Base-by-base conservation (phyloP, 2,329 filamentous ascomycete species). In the Atkinsonella hypoxylon region DNA sequence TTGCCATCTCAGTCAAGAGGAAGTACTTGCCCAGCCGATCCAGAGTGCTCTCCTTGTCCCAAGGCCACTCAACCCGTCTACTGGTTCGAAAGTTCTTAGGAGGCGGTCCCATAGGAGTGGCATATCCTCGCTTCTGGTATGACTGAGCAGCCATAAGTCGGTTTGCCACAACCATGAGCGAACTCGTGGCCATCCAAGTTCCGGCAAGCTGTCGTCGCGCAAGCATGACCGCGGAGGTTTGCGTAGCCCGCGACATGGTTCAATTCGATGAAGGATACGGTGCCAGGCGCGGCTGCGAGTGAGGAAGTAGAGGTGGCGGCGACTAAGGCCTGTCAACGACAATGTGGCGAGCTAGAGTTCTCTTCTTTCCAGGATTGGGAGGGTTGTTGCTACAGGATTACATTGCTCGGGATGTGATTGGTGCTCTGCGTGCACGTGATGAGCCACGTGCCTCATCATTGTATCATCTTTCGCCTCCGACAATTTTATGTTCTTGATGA, bases 1-100 rank as follows among this genome's bases (percentile, higher is more conserved):
- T 83, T 68, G 88, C 79, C 85, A 97, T 93, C 78, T 98, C 93
- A 49, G 87, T 83, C 77, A 97, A 74, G 66, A 98, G 79, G 73
- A 98, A 98, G 77, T 89, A 97, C 67, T 90, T 93, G 60, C 87
- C 89, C 56, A 89, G 77, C 68, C 84, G 85, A 71, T 96, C 89
- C 59, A 94, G 72, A 36, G 85, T 80, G 57, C 77, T 81, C 67
- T 95, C 89, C 55, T 79, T 76, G 57, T 83, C 78, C 69, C 94
- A 80, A 59, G 94, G 82, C 89, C 89, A 97, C 72, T 81, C 73
- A 66, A 82, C 78, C 48, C 79, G 83, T 56, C 75, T 78, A 62
- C 82, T 79, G 61, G 90, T 76, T 60, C 93, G 83, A 78, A 95
- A 96, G 57, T 83, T 82, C 59, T 82, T 73, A 52, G 88, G 86